phyloP scores from a whole-genome alignment of 371 early-diverging fungal species.

The Phascolomyces articulosus region DNA sequence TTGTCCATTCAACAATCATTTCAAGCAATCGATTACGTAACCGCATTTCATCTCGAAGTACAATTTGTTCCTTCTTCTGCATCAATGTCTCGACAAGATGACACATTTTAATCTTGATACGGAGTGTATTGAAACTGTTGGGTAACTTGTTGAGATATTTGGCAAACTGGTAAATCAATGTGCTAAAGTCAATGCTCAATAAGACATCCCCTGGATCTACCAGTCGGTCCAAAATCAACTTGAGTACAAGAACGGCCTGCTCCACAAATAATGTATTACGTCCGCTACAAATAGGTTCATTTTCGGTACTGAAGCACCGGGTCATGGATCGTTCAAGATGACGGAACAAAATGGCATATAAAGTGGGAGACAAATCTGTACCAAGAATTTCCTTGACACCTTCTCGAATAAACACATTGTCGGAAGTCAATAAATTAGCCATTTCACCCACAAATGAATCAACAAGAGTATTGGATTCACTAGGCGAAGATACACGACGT shows the following conservation, averaged over 20 bases:
- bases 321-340: slow-evolving; percentile 71
- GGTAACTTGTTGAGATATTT: slow-evolving; percentile 78
- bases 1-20: slow-evolving; percentile 84
- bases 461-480: slow-evolving; percentile 54
- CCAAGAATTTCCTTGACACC: slow-evolving; percentile 88
- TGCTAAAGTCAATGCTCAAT: slow-evolving; percentile 84
- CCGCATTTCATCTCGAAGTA: slow-evolving; percentile 80
- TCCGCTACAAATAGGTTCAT: slow-evolving; percentile 73
- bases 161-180: slow-evolving; percentile 73
- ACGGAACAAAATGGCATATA: slow-evolving; percentile 79
- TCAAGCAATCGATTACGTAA: slow-evolving; percentile 82
- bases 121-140: slow-evolving; percentile 57
- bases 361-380: slow-evolving; percentile 76
- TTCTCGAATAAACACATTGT: slow-evolving; percentile 88
- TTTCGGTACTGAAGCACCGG: slow-evolving; percentile 70
- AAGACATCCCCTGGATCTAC: slow-evolving; percentile 67
- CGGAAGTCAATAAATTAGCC: slow-evolving; percentile 79
- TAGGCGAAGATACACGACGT: slow-evolving; percentile 26
- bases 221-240: slow-evolving; percentile 80
- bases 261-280: slow-evolving; percentile 86
- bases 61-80: slow-evolving; percentile 78
- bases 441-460: slow-evolving; percentile 83
- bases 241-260: slow-evolving; percentile 82
- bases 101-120: slow-evolving; percentile 87
- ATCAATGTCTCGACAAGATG: slow-evolving; percentile 81